Base-by-base conservation (phyloP, 352 stramenopile genomes). In the Phytophthora nicotianae region DNA sequence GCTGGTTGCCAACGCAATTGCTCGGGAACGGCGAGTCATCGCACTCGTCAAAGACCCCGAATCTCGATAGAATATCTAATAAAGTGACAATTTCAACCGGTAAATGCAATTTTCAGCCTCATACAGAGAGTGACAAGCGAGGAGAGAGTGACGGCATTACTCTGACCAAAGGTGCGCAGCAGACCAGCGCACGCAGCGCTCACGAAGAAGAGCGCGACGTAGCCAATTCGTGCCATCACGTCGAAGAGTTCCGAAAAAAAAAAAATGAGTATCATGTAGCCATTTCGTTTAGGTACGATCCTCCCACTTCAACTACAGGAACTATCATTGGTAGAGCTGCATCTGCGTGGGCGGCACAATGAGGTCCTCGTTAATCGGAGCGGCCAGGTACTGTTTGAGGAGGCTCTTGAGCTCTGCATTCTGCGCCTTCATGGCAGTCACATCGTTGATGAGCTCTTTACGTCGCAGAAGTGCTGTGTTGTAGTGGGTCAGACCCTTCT, bases 401-500 rank as follows among this genome's bases (percentile, higher is more conserved):
- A 98, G 63, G 21, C 70, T 78, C 72, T 97, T 97, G 54, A 98
- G 86, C 72, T 98, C 80, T 11, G 66, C 60, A 58, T 98, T 98
- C 62, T 98, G 88, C 29, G 62, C 52, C 48, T 91, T 83, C 37
- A 98, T 84, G 24, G 49, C 62, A 5, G 68, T 78, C 11, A 98
- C 85, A 24, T 96, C 79, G 42, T 94, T 72, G 40, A 97, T 90
- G 16, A 87, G 70, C 16, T 85, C 72, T 49, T 95, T 93, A 40
- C 92, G 77, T 13, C 89, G 77, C 50, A 87, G 58, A 13, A 98
- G 71, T 5, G 92, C 74, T 4, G 84, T 77, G 58, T 96, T 86
- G 69, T 97, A 97, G 70, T 87, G 77, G 13, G 62, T 79, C 40
- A 97, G 54, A 4, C 79, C 82, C 37, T 90, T 91, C 64, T 98